phyloP scores from a whole-genome alignment of 1,284 basidiomycete species.

The Apiotrichum laibachii region DNA sequence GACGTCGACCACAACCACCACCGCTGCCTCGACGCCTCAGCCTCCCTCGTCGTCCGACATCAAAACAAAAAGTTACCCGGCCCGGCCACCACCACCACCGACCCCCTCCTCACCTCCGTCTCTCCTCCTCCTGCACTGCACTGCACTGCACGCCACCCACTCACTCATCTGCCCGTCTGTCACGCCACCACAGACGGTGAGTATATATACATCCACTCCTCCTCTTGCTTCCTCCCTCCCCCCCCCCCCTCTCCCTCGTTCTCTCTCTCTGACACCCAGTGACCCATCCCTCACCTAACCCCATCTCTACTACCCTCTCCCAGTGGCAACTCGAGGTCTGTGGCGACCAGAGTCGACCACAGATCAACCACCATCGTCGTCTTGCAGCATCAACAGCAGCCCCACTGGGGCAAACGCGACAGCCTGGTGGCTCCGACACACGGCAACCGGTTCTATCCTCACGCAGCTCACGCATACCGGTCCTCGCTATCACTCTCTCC shows the following conservation, averaged over 20 bases:
- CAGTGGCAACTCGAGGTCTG: slow-evolving; percentile 12
- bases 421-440: slow-evolving; percentile 10
- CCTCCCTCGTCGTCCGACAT: too few relatives aligned
- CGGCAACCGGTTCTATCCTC: background rate
- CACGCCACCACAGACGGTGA: too few relatives aligned
- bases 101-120: too few relatives aligned
- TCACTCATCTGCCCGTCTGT: too few relatives aligned
- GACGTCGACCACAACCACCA: background rate
- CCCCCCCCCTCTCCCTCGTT: background rate
- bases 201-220: too few relatives aligned
- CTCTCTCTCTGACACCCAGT: background rate
- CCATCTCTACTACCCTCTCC: background rate
- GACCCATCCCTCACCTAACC: too few relatives aligned
- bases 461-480: slow-evolving; percentile 9
- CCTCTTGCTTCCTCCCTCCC: background rate
- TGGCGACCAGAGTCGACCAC: slow-evolving; percentile 15
- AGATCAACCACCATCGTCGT: slow-evolving; percentile 11
- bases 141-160: too few relatives aligned
- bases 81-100: too few relatives aligned
- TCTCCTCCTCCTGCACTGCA: too few relatives aligned
- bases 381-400: slow-evolving; percentile 21
- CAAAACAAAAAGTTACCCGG: too few relatives aligned
- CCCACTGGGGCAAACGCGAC: slow-evolving; percentile 22
- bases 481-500: slow-evolving; percentile 22
- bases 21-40: too few relatives aligned